phyloP scores from a whole-genome alignment of 768 basidiomycete genomes.

The Leccinum rimulosum region DNA sequence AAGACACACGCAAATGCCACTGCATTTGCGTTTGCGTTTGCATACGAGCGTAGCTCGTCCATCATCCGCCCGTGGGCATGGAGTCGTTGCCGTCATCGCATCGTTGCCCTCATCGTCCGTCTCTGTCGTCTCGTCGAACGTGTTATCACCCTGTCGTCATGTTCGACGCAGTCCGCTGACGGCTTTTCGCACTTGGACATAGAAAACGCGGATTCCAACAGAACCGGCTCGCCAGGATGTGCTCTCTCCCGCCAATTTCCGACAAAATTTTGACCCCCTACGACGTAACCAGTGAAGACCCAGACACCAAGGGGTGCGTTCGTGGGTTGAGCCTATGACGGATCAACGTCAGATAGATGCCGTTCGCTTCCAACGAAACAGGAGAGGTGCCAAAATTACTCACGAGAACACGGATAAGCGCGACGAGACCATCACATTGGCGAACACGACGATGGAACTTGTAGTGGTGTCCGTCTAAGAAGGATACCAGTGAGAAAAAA shows the following conservation, averaged over 20 bases:
- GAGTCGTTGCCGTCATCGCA: too few species aligned
- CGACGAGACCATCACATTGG: slow-evolving; percentile 58
- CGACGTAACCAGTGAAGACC: slow-evolving; percentile 71
- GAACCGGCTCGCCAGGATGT: too few species aligned
- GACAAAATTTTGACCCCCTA: slow-evolving; percentile 62
- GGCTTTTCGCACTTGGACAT: too few species aligned
- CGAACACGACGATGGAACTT: slow-evolving; percentile 53
- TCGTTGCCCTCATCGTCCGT: too few species aligned
- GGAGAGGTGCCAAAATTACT: slow-evolving; percentile 5
- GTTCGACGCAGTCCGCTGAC: too few species aligned
- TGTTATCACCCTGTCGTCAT: too few species aligned
- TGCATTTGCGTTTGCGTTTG: too few species aligned
- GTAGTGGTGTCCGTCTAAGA: slow-evolving; percentile 50
- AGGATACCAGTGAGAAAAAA: neutral
- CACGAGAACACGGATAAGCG: slow-evolving; percentile 44
- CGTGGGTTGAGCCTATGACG: slow-evolving; percentile 7
- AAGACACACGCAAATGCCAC: too few species aligned
- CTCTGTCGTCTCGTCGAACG: too few species aligned
- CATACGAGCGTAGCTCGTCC: too few species aligned
- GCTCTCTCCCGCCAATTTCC: slow-evolving; percentile 60
- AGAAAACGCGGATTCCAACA: too few species aligned
- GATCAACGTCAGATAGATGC: slow-evolving; percentile 6
- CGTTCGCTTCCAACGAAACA: neutral
- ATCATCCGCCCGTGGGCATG: too few species aligned
- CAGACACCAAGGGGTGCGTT: slow-evolving; percentile 21